Conservation (phyloP, 2,329 filamentous ascomycete species). For the Akanthomyces lecanii region DNA sequence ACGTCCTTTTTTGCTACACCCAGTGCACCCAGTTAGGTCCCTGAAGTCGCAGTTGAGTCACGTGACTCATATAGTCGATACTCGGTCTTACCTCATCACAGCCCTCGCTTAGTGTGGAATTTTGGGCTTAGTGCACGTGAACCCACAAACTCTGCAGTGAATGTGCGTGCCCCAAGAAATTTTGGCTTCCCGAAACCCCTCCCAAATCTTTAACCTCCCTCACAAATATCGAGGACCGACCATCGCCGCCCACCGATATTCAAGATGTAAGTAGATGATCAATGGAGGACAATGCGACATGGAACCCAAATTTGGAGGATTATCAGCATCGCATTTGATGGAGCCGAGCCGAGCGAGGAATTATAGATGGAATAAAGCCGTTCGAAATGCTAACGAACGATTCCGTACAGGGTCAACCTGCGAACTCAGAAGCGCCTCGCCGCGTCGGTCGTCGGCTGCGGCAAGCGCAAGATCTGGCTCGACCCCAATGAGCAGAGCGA, state of each 20-base stretch:
- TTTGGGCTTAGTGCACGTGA: conserved; percentile 35
- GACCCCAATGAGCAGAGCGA: conserved; percentile 99
- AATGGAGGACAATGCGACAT: conserved; percentile 2
- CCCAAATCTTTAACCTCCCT: conserved; percentile 33
- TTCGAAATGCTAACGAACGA: conserved; percentile 29
- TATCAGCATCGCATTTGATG: conserved; percentile 13
- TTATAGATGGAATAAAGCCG: not conserved
- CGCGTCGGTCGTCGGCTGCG: conserved; percentile 96
- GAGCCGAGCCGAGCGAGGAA: conserved; percentile 10
- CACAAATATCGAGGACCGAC: conserved; percentile 38
- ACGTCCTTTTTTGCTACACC: not conserved
- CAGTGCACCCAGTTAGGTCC: not conserved
- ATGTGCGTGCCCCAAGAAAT: conserved; percentile 37
- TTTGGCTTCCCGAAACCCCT: conserved; percentile 37
- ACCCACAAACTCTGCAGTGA: conserved; percentile 39
- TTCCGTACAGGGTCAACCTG: conserved; percentile 83
- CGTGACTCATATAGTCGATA: conserved; percentile 19
- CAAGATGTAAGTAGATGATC: conserved; percentile 40
- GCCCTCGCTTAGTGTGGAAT: conserved; percentile 38
- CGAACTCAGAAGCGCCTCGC: conserved; percentile 99
- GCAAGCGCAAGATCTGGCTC: conserved; percentile 99
- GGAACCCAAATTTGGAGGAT: not conserved
- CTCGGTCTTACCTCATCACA: conserved; percentile 28
- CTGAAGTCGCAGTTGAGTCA: conserved; percentile 17
- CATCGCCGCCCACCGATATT: conserved; percentile 39